Base-by-base conservation (phyloP, 805 yeast species). In the Candida xiaguanensis region DNA sequence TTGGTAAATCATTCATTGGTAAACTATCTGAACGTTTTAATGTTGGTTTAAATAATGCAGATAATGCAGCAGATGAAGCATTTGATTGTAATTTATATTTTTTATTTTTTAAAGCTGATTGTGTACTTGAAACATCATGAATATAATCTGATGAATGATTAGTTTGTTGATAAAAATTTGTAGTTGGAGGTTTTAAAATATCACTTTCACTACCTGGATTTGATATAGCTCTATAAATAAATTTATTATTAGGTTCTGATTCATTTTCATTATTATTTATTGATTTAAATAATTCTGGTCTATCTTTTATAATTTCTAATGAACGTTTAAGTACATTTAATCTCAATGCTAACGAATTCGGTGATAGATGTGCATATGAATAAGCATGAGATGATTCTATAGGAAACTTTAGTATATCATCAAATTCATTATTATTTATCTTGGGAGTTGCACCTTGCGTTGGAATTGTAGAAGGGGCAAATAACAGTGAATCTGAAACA, bases 361-460 rank as follows among this genome's bases (percentile, higher is more conserved):
- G 93, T 1, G 91, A 81, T 40, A 86, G 63, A 39, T 84, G 85
- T 2, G 93, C 87, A 56, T 87, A 87, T 0, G 95, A 85, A 54
- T 84, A 87, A 2, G 95, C 84, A 55, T 85, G 90, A 1, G 93
- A 77, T 9, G 93, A 84, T 49, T 84, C 89, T 18, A 80, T 78
- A 4, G 91, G 88, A 52, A 86, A 82, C 45, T 70, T 74, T 28
- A 80, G 55, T 14, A 84, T 67, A 39, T 81, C 73, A 28, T 40
- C 41, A 29, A 40, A 34, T 15, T 45, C 49, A 32, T 25, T 16
- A 20, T 30, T 24, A 12, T 17, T 30, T 24, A 12, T 17, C 30
- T 8, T 22, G 36, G 13, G 18, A 31, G 26, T 26, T 20, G 14
- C 18, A 13, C 27, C 27, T 6, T 31, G 15, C 3, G 36, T 34